A percentile compares a stretch with the other conserved stretches of the same genome.
Evolutionary conservation across 441 rosid species (phyloP).

Genomic region (Populus hybrid): DNA sequence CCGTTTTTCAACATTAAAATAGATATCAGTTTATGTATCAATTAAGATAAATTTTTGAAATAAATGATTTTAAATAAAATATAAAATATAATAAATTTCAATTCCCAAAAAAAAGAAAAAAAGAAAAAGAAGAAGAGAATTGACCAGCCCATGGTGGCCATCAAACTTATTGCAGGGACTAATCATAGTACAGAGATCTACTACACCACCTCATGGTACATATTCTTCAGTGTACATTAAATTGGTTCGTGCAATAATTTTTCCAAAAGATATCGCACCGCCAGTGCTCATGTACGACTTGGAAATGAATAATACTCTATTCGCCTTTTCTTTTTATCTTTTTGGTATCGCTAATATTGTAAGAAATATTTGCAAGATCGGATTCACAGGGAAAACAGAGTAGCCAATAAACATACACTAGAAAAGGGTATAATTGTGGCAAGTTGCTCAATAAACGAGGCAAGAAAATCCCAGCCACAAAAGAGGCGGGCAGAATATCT

Average conservation of each 20-base stretch:
- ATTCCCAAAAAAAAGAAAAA: too few relatives aligned
- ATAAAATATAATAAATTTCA: too few relatives aligned
- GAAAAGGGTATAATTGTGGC: slow-evolving; percentile 17
- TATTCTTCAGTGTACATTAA: neutral
- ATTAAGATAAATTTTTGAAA: too few relatives aligned
- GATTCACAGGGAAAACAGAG: slow-evolving; percentile 16
- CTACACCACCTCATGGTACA: neutral
- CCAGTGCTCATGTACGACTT: neutral
- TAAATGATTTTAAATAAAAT: too few relatives aligned
- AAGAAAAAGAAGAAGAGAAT: too few relatives aligned
- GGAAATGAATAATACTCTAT: neutral
- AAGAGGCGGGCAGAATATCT: slow-evolving; percentile 26
- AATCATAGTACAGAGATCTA: neutral
- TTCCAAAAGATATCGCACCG: neutral
- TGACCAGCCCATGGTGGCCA: too few relatives aligned
- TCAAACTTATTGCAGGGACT: neutral
- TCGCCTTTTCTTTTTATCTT: neutral
- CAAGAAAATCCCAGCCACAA: slow-evolving; percentile 28
- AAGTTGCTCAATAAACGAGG: slow-evolving; percentile 29
- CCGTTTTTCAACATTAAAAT: too few relatives aligned
- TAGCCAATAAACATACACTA: slow-evolving; percentile 17
- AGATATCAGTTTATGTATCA: too few relatives aligned
- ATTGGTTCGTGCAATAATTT: neutral
- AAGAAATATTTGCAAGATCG: slow-evolving; percentile 19
- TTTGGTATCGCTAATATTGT: neutral